Percentiles rank a stretch among this genome's conserved stretches.
These are phyloP conservation scores for Lecanosticta acicola DNA, from an alignment of 2,329 filamentous ascomycete species.

Conservation along the genomic window DNA sequence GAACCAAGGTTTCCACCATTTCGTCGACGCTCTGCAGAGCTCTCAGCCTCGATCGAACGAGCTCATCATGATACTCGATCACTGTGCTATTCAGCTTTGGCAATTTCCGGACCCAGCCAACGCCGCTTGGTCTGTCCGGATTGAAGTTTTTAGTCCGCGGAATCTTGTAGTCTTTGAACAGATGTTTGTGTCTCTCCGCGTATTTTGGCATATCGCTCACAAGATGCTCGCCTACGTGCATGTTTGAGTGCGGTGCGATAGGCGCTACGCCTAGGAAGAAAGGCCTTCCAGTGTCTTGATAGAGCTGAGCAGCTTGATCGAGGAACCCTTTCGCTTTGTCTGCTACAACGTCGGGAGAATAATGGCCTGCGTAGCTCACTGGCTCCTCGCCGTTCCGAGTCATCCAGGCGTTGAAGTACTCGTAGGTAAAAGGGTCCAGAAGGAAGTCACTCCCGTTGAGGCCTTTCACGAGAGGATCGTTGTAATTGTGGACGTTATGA, in stretches of 20 bases:
- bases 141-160: slow-evolving; percentile 58
- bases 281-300: slow-evolving; percentile 17
- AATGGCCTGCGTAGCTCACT: slow-evolving; percentile 50
- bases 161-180: slow-evolving; percentile 56
- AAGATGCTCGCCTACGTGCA: slow-evolving; percentile 10
- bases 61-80: slow-evolving; percentile 50
- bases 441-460: slow-evolving; percentile 51
- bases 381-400: slow-evolving; percentile 42
- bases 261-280: slow-evolving; percentile 32
- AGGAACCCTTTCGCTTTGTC: slow-evolving; percentile 57
- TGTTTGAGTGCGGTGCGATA: slow-evolving; percentile 29
- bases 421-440: slow-evolving; percentile 61
- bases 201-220: slow-evolving; percentile 17
- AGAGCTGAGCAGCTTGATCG: slow-evolving; percentile 29
- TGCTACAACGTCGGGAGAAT: slow-evolving; percentile 56
- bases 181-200: slow-evolving; percentile 49
- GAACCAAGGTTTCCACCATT: slow-evolving; percentile 45
- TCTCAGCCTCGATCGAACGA: slow-evolving; percentile 46
- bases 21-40: slow-evolving; percentile 52
- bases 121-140: slow-evolving; percentile 36
- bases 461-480: slow-evolving; percentile 52
- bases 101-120: slow-evolving; percentile 43
- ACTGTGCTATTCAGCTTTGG: slow-evolving; percentile 42
- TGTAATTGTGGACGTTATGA: slow-evolving; percentile 55
- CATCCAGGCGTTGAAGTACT: slow-evolving; percentile 54